Percentiles rank a stretch among this genome's conserved stretches.
These are phyloP conservation scores for Sphaerostilbella broomeana DNA, from an alignment of 2,329 filamentous ascomycete species.

Conservation along the genomic window DNA sequence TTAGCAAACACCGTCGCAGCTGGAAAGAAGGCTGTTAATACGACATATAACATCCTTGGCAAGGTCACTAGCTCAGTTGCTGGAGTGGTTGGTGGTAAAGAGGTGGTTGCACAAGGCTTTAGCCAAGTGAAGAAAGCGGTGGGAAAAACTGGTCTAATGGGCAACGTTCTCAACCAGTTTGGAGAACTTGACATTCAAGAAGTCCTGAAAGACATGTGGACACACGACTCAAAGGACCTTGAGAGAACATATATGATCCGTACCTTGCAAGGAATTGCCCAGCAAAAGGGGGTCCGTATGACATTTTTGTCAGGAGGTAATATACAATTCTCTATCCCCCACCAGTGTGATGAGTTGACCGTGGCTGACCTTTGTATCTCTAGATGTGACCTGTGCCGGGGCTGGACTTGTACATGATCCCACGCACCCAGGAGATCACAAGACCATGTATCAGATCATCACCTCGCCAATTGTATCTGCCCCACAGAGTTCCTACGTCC, in stretches of 20 bases:
- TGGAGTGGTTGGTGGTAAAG: conserved; percentile 90
- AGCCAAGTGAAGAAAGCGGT: conserved; percentile 94
- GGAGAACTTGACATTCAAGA: conserved; percentile 93
- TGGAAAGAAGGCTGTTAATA: conserved; percentile 93
- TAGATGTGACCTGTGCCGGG: conserved; percentile 81
- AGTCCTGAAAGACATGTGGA: conserved; percentile 95
- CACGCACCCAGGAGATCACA: conserved; percentile 83
- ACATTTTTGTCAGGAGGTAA: conserved; percentile 86
- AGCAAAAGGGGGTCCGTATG: conserved; percentile 94
- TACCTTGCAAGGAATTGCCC: conserved; percentile 88
- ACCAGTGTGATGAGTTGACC: not conserved
- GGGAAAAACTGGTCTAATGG: conserved; percentile 93
- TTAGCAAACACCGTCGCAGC: conserved; percentile 86
- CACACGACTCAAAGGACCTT: conserved; percentile 94
- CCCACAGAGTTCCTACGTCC: conserved; percentile 75
- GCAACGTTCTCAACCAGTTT: conserved; percentile 89
- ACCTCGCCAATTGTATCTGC: conserved; percentile 87
- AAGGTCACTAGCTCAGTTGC: conserved; percentile 94
- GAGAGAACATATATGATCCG: conserved; percentile 95
- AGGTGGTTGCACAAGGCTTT: conserved; percentile 87
- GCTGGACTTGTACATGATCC: conserved; percentile 94
- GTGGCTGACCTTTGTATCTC: not conserved
- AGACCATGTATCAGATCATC: conserved; percentile 99
- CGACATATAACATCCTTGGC: conserved; percentile 90
- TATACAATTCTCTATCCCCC: conserved; percentile 18